A percentile compares a stretch with the other conserved stretches of the same genome.
Conservation (phyloP, 495 filamentous ascomycete genomes). For the Pyrenula massariospora region DNA sequence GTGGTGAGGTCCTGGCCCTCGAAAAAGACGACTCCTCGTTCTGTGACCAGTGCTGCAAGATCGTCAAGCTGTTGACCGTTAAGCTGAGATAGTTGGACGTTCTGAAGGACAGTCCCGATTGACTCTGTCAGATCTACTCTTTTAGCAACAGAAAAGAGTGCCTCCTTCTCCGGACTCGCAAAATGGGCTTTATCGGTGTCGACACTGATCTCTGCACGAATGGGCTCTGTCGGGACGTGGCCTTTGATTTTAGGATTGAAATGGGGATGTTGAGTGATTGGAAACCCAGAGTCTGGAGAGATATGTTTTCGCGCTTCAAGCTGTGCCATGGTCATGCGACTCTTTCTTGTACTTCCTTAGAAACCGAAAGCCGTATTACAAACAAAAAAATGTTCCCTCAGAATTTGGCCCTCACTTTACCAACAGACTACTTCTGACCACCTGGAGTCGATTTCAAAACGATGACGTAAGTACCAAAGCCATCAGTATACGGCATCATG, state of each 20-base stretch:
- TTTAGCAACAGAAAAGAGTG: conserved; percentile 32
- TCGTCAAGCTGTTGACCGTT: conserved; percentile 55
- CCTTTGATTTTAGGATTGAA: conserved; percentile 31
- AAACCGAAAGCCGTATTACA: background rate
- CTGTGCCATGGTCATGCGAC: conserved; percentile 5
- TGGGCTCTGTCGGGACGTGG: conserved; percentile 30
- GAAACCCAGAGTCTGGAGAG: conserved; percentile 10
- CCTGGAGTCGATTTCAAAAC: background rate
- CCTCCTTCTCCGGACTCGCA: conserved; percentile 38
- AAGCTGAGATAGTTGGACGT: conserved; percentile 31
- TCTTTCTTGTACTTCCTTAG: background rate
- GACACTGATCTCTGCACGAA: conserved; percentile 26
- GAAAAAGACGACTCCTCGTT: conserved; percentile 67
- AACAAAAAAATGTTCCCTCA: background rate
- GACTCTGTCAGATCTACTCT: conserved; percentile 38
- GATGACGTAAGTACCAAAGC: background rate
- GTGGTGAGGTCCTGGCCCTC: conserved; percentile 58
- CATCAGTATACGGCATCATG: background rate
- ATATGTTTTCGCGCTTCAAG: conserved; percentile 13
- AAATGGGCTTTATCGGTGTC: conserved; percentile 35
- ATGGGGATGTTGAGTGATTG: conserved; percentile 9
- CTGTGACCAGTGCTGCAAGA: conserved; percentile 57
- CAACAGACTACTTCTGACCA: background rate
- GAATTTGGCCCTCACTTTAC: background rate
- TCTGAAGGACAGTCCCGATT: conserved; percentile 31